phyloP scores from a whole-genome alignment of 495 filamentous ascomycete genomes.

The Aspergillus sparsus region DNA sequence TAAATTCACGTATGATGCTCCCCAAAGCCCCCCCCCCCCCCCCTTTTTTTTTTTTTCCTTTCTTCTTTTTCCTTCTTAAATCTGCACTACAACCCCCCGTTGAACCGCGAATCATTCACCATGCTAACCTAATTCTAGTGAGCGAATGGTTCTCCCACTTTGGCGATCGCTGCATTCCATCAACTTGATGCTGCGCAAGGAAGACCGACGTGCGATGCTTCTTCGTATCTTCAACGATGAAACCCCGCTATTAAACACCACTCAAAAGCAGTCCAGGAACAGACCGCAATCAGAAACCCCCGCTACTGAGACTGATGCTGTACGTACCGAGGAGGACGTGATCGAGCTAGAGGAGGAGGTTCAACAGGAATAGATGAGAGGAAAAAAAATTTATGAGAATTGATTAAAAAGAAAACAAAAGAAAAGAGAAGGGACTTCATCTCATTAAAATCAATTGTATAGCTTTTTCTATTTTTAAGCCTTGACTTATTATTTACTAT shows the following conservation, averaged over 20 bases:
- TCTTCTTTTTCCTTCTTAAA: background rate
- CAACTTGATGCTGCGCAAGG: conserved; percentile 97
- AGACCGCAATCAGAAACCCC: conserved; percentile 13
- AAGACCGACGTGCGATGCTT: conserved; percentile 90
- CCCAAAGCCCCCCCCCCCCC: background rate
- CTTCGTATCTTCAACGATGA: conserved; percentile 86
- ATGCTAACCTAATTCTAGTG: conserved; percentile 37
- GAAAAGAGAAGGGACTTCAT: too few relatives aligned
- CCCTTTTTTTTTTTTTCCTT: conserved; percentile 1
- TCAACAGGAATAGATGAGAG: conserved; percentile 40
- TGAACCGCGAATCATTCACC: too few relatives aligned
- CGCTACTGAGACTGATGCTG: conserved; percentile 26
- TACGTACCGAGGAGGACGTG: conserved; percentile 40
- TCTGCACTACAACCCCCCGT: background rate
- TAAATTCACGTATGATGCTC: conserved; percentile 59
- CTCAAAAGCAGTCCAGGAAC: conserved; percentile 45
- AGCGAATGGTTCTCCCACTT: conserved; percentile 82
- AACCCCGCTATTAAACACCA: conserved; percentile 59
- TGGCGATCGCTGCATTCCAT: conserved; percentile 86
- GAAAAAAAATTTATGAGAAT: conserved; percentile 45
- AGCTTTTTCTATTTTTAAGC: too few relatives aligned
- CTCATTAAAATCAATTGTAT: too few relatives aligned
- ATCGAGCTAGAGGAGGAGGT: conserved; percentile 42
- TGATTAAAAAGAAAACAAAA: conserved; percentile 29
- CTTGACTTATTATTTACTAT: too few relatives aligned